Evolutionary conservation across 176 grass and related monocot species (phyloP).

Genomic region (Ampelocalamus luodianensis): DNA sequence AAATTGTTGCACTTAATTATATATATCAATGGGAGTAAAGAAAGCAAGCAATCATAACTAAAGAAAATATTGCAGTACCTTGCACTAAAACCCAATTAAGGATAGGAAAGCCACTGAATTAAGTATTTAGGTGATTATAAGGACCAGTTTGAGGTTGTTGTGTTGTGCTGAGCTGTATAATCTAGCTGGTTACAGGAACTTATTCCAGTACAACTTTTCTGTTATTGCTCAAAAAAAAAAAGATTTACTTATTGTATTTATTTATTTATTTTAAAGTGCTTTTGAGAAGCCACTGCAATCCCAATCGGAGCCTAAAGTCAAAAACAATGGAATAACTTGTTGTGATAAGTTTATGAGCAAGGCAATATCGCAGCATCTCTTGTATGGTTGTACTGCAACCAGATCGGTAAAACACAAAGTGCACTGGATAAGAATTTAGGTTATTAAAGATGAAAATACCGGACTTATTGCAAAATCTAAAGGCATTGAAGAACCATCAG

Average conservation of each 20-base stretch:
- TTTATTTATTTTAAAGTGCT: too few relatives aligned
- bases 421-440: neutral
- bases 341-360: neutral
- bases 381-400: neutral
- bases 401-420: neutral
- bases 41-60: conserved; percentile 6
- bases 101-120: neutral
- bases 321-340: neutral
- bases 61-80: neutral
- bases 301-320: neutral
- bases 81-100: neutral
- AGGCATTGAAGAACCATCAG: neutral
- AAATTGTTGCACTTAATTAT: conserved; percentile 9
- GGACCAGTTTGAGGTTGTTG: neutral
- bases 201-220: neutral
- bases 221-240: neutral
- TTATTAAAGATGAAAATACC: conserved; percentile 5
- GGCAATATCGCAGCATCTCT: neutral
- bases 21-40: conserved; percentile 18
- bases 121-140: neutral
- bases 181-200: neutral
- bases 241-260: neutral
- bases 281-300: neutral
- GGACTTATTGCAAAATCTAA: neutral
- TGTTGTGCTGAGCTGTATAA: neutral